Conservation (phyloP, 176 grass and related monocot genomes). For the Oryza brachyantha region DNA sequence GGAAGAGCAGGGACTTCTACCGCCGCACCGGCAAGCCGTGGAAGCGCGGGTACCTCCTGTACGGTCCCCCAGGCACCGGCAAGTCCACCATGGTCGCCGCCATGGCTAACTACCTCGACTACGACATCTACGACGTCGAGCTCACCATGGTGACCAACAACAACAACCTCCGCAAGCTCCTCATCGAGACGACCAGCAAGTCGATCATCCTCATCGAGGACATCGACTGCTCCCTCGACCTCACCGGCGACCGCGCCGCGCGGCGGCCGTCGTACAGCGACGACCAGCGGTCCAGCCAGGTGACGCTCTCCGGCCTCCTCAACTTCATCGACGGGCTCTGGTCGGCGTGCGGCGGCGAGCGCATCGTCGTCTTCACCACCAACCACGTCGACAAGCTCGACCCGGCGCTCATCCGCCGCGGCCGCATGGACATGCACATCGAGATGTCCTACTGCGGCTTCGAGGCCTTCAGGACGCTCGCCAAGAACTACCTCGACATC, state of each 20-base stretch:
- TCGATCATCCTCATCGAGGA: constrained; percentile 68
- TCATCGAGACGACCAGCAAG: constrained; percentile 28
- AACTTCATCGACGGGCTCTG: constrained; percentile 58
- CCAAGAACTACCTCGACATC: constrained; percentile 24
- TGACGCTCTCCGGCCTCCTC: constrained; percentile 46
- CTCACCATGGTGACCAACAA: constrained; percentile 13
- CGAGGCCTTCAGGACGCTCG: constrained; percentile 31
- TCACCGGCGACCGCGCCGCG: constrained; percentile 18
- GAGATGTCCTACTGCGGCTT: constrained; percentile 48
- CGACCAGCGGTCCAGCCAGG: background rate
- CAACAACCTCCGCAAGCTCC: constrained; percentile 28
- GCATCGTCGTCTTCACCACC: constrained; percentile 46
- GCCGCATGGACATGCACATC: constrained; percentile 58
- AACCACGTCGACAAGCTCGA: constrained; percentile 42
- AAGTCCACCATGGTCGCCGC: constrained; percentile 33
- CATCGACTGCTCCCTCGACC: constrained; percentile 61
- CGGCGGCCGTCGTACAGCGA: background rate
- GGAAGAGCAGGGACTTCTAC: constrained; percentile 11
- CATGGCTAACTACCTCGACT: constrained; percentile 34
- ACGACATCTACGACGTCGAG: constrained; percentile 31
- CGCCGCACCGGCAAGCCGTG: constrained; percentile 16
- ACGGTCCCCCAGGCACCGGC: constrained; percentile 9
- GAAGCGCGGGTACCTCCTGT: constrained; percentile 28
- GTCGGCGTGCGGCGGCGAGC: constrained; percentile 39
- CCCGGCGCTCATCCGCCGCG: constrained; percentile 34